These are phyloP conservation scores for Pyrenophora tritici-repentis DNA, from an alignment of 2,329 filamentous ascomycete genomes.

Conservation along the genomic window DNA sequence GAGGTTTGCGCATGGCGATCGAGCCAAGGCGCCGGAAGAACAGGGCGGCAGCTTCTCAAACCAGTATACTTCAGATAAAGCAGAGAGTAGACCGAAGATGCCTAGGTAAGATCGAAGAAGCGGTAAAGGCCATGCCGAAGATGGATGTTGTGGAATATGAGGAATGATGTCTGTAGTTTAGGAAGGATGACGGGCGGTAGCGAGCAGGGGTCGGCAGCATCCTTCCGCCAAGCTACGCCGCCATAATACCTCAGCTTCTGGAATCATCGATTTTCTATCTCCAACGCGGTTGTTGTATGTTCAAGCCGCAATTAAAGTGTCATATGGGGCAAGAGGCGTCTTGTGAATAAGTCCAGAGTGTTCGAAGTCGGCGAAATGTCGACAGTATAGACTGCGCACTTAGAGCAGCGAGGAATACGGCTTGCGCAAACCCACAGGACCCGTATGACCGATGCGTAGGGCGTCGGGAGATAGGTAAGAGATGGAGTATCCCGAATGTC, in stretches of 20 bases:
- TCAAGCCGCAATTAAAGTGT: background rate
- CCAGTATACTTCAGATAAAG: too few relatives aligned
- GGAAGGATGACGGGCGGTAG: constrained; percentile 3
- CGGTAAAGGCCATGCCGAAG: background rate
- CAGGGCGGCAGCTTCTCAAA: too few relatives aligned
- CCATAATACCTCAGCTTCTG: background rate
- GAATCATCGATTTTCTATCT: background rate
- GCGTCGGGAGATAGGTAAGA: background rate
- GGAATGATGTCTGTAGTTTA: background rate
- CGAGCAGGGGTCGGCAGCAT: constrained; percentile 1
- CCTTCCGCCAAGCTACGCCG: background rate
- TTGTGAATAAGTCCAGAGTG: background rate
- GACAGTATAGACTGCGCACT: background rate
- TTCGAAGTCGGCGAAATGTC: background rate
- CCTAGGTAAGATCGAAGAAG: background rate
- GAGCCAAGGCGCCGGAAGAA: too few relatives aligned
- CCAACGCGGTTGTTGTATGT: background rate
- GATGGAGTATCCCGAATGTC: background rate
- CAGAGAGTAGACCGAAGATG: background rate
- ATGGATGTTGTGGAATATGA: background rate
- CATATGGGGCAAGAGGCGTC: accelerated
- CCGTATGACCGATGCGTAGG: background rate
- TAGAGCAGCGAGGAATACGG: background rate
- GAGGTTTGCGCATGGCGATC: too few relatives aligned
- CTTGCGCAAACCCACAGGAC: background rate